phyloP scores from a whole-genome alignment of 768 basidiomycete species.

The Russula virescens region DNA sequence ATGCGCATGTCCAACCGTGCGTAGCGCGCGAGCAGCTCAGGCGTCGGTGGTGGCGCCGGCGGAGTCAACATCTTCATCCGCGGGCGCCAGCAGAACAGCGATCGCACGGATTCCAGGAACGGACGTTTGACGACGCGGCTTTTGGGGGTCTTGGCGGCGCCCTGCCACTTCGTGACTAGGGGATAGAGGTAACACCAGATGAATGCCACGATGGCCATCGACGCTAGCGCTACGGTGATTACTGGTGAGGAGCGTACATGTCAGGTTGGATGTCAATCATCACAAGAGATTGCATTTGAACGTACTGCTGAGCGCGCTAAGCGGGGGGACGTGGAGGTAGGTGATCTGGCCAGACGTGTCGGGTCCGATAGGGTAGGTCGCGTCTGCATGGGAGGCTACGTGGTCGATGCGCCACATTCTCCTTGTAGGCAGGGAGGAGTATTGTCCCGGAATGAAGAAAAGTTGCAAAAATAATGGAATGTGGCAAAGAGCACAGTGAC shows the following conservation, averaged over 20 bases:
- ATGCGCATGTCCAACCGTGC: constrained; percentile 13
- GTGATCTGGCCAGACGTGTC: constrained; percentile 7
- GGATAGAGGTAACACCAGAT: constrained; percentile 21
- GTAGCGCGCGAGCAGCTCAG: constrained; percentile 14
- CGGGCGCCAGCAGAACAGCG: constrained; percentile 5
- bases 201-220: constrained; percentile 12
- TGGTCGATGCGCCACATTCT: constrained; percentile 8
- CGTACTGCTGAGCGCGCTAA: constrained; percentile 17
- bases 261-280: not conserved
- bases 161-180: not conserved
- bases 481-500: not conserved
- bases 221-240: not conserved
- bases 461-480: not conserved
- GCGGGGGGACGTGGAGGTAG: constrained; percentile 12
- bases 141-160: not conserved
- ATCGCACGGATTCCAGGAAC: not conserved
- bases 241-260: not conserved
- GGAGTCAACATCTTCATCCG: too few species aligned
- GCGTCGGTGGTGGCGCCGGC: not conserved
- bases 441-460: not conserved
- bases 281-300: not conserved
- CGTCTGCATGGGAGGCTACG: constrained; percentile 6
- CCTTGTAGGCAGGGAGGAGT: not conserved
- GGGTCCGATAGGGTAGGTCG: constrained; percentile 17
- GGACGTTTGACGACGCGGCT: not conserved